Evolutionary conservation across 306 rosid genomes (phyloP).

Genomic region (Vachellia collinsii): DNA sequence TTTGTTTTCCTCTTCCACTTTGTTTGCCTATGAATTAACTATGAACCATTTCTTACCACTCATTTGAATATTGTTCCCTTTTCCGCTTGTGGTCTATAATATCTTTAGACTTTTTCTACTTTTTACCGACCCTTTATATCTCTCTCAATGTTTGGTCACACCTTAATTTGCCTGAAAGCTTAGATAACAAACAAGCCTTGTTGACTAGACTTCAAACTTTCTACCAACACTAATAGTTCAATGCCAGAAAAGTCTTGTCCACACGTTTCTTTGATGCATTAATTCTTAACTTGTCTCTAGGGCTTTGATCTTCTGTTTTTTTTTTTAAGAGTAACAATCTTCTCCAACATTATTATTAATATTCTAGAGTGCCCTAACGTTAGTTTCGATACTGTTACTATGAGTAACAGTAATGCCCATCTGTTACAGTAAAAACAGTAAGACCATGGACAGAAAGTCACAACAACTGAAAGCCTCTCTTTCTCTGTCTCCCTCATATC

Average conservation of each 20-base stretch:
- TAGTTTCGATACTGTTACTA: conserved; percentile 38
- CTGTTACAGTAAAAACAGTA: neutral
- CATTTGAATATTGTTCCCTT: conserved; percentile 32
- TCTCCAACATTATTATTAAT: too few species aligned
- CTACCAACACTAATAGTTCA: conserved; percentile 22
- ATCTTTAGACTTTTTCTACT: neutral
- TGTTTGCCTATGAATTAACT: conserved; percentile 24
- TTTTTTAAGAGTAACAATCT: too few species aligned
- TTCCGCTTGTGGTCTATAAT: conserved; percentile 3
- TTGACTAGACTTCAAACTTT: neutral
- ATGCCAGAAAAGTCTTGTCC: conserved; percentile 14
- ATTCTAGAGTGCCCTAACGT: neutral
- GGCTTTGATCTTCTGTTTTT: neutral
- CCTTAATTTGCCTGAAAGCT: conserved; percentile 9
- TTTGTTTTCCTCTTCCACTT: conserved; percentile 38
- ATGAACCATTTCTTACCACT: conserved; percentile 47
- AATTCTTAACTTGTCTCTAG: conserved; percentile 28
- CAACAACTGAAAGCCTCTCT: neutral
- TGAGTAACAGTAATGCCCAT: conserved; percentile 26
- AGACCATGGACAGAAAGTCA: neutral
- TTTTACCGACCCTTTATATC: conserved; percentile 1
- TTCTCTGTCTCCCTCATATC: neutral
- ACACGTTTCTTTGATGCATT: conserved; percentile 54
- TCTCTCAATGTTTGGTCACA: neutral
- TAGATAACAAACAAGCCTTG: neutral